A percentile compares a stretch with the other conserved stretches of the same genome.
Evolutionary conservation across 2,329 filamentous ascomycete genomes (phyloP).

Genomic region (Exophiala calicioides): DNA sequence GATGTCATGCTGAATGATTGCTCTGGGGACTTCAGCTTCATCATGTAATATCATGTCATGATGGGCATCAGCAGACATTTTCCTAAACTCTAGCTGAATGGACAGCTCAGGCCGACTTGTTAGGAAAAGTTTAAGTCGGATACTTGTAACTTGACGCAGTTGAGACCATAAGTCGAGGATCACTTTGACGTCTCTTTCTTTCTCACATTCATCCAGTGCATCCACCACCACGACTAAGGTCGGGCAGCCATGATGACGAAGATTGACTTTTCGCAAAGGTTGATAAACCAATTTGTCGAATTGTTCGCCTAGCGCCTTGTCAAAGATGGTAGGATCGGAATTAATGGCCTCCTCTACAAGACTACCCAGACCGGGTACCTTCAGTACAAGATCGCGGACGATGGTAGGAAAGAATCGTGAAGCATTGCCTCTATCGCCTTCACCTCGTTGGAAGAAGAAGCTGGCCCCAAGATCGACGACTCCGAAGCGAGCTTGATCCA

Average conservation of each 20-base stretch:
- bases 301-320: slow-evolving; percentile 33
- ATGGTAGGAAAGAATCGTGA: slow-evolving; percentile 45
- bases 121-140: slow-evolving; percentile 32
- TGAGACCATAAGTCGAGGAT: slow-evolving; percentile 30
- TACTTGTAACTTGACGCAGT: slow-evolving; percentile 14
- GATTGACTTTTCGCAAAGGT: slow-evolving; percentile 20
- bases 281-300: slow-evolving; percentile 33
- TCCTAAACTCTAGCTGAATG: slow-evolving; percentile 29
- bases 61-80: slow-evolving; percentile 22
- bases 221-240: slow-evolving; percentile 32
- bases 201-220: slow-evolving; percentile 36
- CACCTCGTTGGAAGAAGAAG: slow-evolving; percentile 43
- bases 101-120: slow-evolving; percentile 36
- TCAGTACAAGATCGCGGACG: slow-evolving; percentile 36
- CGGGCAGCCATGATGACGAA: neutral
- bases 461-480: slow-evolving; percentile 8
- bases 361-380: slow-evolving; percentile 34
- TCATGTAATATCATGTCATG: slow-evolving; percentile 33
- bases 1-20: slow-evolving; percentile 17
- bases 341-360: slow-evolving; percentile 27
- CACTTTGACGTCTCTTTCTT: slow-evolving; percentile 27
- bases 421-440: slow-evolving; percentile 40
- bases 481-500: slow-evolving; percentile 2
- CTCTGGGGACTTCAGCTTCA: slow-evolving; percentile 26
- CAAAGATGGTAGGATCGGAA: slow-evolving; percentile 32